Evolutionary conservation across 371 early-diverging fungal genomes (phyloP), one percentile per base, ranked within the genome.

Genomic region (Mucor sp.): DNA sequence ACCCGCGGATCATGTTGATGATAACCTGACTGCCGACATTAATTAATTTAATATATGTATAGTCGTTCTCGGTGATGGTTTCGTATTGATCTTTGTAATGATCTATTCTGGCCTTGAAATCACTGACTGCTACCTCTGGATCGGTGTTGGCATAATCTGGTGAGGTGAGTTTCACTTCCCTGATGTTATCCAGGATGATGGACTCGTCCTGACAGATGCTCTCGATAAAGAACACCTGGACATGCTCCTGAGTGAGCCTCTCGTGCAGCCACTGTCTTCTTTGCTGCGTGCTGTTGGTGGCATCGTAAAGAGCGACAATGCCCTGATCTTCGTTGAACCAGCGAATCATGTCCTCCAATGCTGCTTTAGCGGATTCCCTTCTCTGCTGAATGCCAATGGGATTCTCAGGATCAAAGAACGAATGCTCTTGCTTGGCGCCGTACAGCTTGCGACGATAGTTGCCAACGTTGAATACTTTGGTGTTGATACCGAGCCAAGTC

Each of bases 151-250:
- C 83, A 81, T 98, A 99, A 75, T 99, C 99, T 7, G 99, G 99
- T 15, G 94, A 93, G 6, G 90, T 85, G 21, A 94, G 76, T 76
- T 97, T 97, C 66, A 97, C 97, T 69, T 96, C 95, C 68, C 87
- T 89, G 70, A 98, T 96, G 72, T 98, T 97, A 30, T 88, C 83
- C 67, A 92, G 72, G 39, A 98, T 87, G 48, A 97, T 70, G 1
- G 90, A 84, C 68, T 90, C 88, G 71, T 96, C 95, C 55, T 95
- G 90, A 77, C 99, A 99, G 62, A 97, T 85, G 25, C 91, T 92
- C 72, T 99, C 99, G 62, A 97, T 91, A 72, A 98, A 99, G 80
- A 99, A 89, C 15, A 96, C 94, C 53, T 95, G 91, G 41, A 97
- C 84, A 66, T 89, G 84, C 23, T 89, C 81, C 67, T 87, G 80